Evolutionary conservation across 345 rosid genomes (phyloP).

Genomic region (Euphorbia peplus): DNA sequence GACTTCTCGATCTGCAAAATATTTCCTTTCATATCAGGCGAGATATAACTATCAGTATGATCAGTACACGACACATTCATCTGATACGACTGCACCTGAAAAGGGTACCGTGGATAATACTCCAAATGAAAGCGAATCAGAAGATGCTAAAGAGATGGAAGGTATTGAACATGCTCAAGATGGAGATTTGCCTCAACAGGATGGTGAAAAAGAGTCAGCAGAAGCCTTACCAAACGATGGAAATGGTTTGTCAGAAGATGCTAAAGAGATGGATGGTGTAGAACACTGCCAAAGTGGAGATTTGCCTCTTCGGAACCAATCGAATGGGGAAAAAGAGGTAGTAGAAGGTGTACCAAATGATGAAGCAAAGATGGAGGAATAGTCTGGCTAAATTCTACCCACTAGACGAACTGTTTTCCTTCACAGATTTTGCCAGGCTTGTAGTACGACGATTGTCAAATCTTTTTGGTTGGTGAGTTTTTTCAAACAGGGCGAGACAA

Average conservation of each 20-base stretch:
- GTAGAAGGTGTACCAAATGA: conserved; percentile 21
- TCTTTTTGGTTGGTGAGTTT: too few relatives aligned
- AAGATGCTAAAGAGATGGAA: conserved; percentile 33
- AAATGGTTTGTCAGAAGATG: conserved; percentile 34
- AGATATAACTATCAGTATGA: conserved; percentile 43
- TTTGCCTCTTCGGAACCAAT: conserved; percentile 13
- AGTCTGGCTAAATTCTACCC: not conserved
- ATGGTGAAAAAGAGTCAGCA: conserved; percentile 20
- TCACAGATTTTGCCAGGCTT: not conserved
- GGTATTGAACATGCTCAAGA: conserved; percentile 30
- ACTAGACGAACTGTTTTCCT: too few relatives aligned
- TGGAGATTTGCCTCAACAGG: conserved; percentile 21
- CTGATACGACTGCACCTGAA: conserved; percentile 29
- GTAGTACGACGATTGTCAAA: not conserved
- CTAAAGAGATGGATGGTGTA: conserved; percentile 27
- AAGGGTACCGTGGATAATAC: conserved; percentile 27
- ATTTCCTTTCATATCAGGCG: conserved; percentile 34
- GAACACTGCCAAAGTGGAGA: conserved; percentile 32
- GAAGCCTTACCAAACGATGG: conserved; percentile 15
- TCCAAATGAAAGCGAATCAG: conserved; percentile 12
- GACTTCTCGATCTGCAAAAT: not conserved
- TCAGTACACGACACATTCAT: conserved; percentile 41
- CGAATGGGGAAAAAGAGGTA: conserved; percentile 16
- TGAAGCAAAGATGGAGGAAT: conserved; percentile 21
- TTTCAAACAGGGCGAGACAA: not conserved